A percentile compares a stretch with the other conserved stretches of the same genome.
These are phyloP conservation scores for Beauveria sp. DNA, from an alignment of 2,329 filamentous ascomycete species.

Conservation along the genomic window DNA sequence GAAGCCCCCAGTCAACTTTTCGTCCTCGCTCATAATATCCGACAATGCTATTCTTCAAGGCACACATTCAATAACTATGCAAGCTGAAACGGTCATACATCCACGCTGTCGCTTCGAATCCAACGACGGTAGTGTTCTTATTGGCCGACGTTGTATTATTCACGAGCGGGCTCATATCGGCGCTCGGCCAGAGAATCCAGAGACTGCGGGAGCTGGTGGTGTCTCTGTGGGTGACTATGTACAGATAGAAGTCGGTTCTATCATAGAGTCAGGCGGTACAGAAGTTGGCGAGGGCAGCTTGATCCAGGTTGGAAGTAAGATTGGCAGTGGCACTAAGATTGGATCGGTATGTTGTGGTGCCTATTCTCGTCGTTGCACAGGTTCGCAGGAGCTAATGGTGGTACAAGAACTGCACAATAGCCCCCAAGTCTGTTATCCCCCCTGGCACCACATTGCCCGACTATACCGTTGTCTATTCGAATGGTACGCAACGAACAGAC, in stretches of 20 bases:
- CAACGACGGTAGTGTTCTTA: slow-evolving; percentile 66
- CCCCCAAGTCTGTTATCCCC: slow-evolving; percentile 51
- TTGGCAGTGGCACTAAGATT: slow-evolving; percentile 53
- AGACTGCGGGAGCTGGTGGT: slow-evolving; percentile 31
- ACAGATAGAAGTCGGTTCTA: slow-evolving; percentile 50
- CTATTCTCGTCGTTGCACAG: slow-evolving; percentile 4
- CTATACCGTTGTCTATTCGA: slow-evolving; percentile 62
- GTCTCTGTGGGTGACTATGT: slow-evolving; percentile 54
- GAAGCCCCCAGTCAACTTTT: slow-evolving; percentile 55
- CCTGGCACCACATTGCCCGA: slow-evolving; percentile 55
- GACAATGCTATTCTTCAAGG: slow-evolving; percentile 60
- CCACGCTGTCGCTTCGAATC: slow-evolving; percentile 76
- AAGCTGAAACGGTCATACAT: slow-evolving; percentile 74
- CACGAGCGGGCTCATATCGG: slow-evolving; percentile 60
- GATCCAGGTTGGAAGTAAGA: slow-evolving; percentile 51
- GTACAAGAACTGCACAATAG: slow-evolving; percentile 59
- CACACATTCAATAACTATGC: slow-evolving; percentile 69
- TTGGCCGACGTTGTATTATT: slow-evolving; percentile 76
- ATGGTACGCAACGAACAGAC: slow-evolving; percentile 51
- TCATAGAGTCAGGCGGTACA: slow-evolving; percentile 55
- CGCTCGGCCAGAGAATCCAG: slow-evolving; percentile 25
- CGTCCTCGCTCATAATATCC: slow-evolving; percentile 52
- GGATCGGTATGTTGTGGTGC: slow-evolving; percentile 46
- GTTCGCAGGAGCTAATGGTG: slow-evolving; percentile 17
- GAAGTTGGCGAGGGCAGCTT: slow-evolving; percentile 52